These are phyloP conservation scores for Coemansia sp. DNA, from an alignment of 192 early-diverging fungal species.

Conservation along the genomic window DNA sequence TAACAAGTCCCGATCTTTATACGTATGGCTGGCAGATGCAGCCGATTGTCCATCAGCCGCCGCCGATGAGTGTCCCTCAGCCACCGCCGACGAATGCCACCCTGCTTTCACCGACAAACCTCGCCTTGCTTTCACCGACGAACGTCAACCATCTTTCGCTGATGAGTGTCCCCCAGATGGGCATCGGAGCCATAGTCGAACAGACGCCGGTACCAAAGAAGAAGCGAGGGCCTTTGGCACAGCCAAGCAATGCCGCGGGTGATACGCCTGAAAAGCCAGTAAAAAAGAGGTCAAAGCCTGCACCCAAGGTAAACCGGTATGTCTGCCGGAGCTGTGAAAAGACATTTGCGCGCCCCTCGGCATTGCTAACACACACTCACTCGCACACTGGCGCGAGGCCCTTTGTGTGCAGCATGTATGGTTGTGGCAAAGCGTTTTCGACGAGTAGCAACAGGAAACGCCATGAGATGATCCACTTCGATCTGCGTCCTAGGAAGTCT, in stretches of 20 bases:
- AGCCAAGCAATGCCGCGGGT: neutral
- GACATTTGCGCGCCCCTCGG: constrained; percentile 66
- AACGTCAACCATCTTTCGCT: too few relatives aligned
- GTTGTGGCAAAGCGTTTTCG: constrained; percentile 69
- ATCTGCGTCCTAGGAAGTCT: neutral
- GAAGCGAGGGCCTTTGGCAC: too few relatives aligned
- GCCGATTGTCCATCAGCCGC: too few relatives aligned
- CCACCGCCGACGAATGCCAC: too few relatives aligned
- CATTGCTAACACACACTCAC: constrained; percentile 66
- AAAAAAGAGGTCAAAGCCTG: neutral
- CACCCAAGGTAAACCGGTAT: neutral
- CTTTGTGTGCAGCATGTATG: constrained; percentile 57
- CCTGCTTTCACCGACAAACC: too few relatives aligned
- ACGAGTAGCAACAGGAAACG: constrained; percentile 71
- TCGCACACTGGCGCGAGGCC: constrained; percentile 75
- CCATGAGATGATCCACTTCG: constrained; percentile 65
- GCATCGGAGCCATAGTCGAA: too few relatives aligned
- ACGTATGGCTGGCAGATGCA: neutral
- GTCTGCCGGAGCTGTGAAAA: constrained; percentile 65
- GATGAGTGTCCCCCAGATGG: too few relatives aligned
- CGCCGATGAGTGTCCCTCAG: too few relatives aligned
- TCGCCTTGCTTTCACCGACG: too few relatives aligned
- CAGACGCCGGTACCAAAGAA: too few relatives aligned
- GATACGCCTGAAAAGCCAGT: neutral
- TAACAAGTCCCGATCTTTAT: neutral